Evolutionary conservation across 129 eudicot genomes (phyloP), one percentile per base, ranked within the genome.

Genomic region (Artemisia argyi): DNA sequence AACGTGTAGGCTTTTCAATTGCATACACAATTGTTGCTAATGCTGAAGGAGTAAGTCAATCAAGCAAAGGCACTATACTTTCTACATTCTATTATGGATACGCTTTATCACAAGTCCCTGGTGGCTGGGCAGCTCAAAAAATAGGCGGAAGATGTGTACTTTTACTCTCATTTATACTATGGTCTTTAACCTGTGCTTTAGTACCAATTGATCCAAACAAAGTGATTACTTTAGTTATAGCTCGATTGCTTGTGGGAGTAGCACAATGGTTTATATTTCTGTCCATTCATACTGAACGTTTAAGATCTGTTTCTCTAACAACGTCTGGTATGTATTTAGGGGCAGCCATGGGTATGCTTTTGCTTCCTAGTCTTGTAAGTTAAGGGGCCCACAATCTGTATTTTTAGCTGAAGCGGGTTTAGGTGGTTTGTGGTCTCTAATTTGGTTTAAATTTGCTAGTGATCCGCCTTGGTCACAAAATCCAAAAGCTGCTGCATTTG

Each of bases 271-370:
- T 94, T 76, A 90, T 94, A 46, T 94, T 94, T 30, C 97, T 96
- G 18, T 90, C 98, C 32, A 94, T 94, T 26, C 98, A 94, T 82
- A 94, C 98, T 3, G 98, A 94, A 74, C 66, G 98, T 61, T 94
- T 97, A n/a, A 85, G 98, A 69, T 94, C 97, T 4, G 97, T 94
- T 75, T 94, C 98, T 3, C 83, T 90, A 19, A 94, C 98, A 7
- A 94, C 98, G 7, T 89, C 96, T 5, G 98, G 98, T 15, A 94
- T 94, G 98, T 94, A 94, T 69, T 73, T 94, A 46, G 98, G 98
- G 51, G 98, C 98, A 61, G 98, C 98, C 18, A 61, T 80, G 57
- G 98, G 98, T 10, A 90, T 88, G 87, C 91, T 94, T 65, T 49
- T 90, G 62, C 85, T 94, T 60, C 98, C 98, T 2, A 84, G 85